Base-by-base conservation (phyloP, 768 basidiomycete genomes). In the Mycena vulgaris region DNA sequence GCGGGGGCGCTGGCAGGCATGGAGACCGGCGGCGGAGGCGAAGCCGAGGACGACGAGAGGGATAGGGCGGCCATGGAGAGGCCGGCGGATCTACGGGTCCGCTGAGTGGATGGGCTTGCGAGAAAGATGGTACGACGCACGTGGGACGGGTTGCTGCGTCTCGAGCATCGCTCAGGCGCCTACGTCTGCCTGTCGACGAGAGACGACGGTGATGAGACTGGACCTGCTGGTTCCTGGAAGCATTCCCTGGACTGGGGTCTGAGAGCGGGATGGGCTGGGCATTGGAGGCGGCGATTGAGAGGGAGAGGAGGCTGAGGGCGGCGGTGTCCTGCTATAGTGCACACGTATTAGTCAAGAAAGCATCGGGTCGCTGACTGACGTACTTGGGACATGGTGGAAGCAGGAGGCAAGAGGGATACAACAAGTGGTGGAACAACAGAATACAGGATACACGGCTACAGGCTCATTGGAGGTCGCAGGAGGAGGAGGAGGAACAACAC, bases 111-210 rank as follows among this genome's bases (percentile, higher is more conserved):
- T 19, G 39, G 65, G 9, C 21, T 16, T 47, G 59, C 64, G 28
- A 37, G 13, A 42, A 19, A 45, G 71, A 57, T 37, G 63, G 37
- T 40, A 47, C 51, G 45, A 92, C 91, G 84, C 80, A 95, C 93
- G 89, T 88, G 60, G 92, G 92, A 58, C 94, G 85, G 64, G 84
- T 85, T 58, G 92, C 91, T 49, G 94, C 94, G 79, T 94, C 93
- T 56, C 92, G 84, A 28, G 93, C 93, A 78, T 95, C 94, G 79
- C 92, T 94, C 71, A 93, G 78, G 65, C 94, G 84, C 74, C 94
- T 86, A 76, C 89, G 89, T 80, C 92, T 89, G 23, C 93, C 91
- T 14, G 89, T 86, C 0, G 93, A 94, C 21, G 92, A 90, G 23
- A 93, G 81, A 21, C 93, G 85, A 61, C 93, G 89, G 78, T 93